Conservation (phyloP, 2,329 filamentous ascomycete genomes). For the Claviceps purpurea region DNA sequence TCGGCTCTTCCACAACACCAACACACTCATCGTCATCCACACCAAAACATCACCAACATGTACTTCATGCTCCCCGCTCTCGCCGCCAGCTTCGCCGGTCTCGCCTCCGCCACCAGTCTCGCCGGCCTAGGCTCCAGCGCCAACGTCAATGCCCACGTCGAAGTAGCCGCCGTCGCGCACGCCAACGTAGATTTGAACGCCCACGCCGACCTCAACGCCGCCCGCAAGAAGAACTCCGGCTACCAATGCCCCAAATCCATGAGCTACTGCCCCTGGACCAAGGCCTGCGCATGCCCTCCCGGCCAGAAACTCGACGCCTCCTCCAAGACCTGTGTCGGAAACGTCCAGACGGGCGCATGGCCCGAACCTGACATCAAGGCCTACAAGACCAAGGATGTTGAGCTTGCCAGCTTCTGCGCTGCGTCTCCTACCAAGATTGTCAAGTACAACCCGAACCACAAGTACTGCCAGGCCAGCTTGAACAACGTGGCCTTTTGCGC, state of each 20-base stretch:
- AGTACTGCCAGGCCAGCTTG: conserved; percentile 22
- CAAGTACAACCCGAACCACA: conserved; percentile 19
- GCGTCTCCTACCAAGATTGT: conserved; percentile 21
- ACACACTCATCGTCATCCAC: too few species aligned
- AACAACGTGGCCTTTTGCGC: conserved; percentile 22
- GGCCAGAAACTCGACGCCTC: conserved; percentile 26
- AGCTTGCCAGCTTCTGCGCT: conserved; percentile 21
- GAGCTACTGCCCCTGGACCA: conserved; percentile 24
- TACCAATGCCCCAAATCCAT: conserved; percentile 22
- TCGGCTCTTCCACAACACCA: background rate
- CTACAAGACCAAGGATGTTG: conserved; percentile 14
- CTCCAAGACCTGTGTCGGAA: conserved; percentile 15
- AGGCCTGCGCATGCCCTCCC: conserved; percentile 29
- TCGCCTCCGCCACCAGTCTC: conserved; percentile 14
- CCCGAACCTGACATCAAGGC: conserved; percentile 16
- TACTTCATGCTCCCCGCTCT: conserved; percentile 16
- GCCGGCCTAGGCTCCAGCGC: conserved; percentile 12
- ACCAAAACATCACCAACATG: conserved; percentile 13
- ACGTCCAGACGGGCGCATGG: conserved; percentile 18
- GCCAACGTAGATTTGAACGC: conserved; percentile 1
- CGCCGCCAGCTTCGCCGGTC: conserved; percentile 14
- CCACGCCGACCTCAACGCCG: conserved; percentile 7
- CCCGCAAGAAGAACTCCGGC: conserved; percentile 8
- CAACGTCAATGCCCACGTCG: conserved; percentile 5
- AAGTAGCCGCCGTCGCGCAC: conserved; percentile 4